Evolutionary conservation across 129 eudicot species (phyloP).

Genomic region (Heracleum sosnowskyi): DNA sequence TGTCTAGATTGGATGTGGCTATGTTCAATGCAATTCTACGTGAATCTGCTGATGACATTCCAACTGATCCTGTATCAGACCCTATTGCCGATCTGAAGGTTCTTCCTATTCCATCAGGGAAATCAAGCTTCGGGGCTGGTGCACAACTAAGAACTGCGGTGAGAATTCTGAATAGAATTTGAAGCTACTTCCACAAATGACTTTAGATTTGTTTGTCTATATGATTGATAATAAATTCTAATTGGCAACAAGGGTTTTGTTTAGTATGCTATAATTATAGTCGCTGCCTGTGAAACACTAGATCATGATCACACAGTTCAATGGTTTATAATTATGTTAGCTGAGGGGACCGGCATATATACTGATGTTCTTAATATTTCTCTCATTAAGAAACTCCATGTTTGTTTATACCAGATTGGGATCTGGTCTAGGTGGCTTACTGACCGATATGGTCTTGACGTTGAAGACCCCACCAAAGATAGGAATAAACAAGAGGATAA

Average conservation of each 20-base stretch:
- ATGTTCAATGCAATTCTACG: conserved; percentile 95
- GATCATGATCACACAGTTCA: not conserved
- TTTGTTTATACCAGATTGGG: conserved; percentile 56
- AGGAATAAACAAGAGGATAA: conserved; percentile 1
- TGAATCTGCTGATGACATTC: conserved; percentile 65
- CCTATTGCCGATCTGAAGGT: conserved; percentile 73
- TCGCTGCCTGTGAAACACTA: not conserved
- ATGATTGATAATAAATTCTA: not conserved
- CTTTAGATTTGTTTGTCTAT: not conserved
- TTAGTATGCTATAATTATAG: not conserved
- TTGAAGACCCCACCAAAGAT: conserved; percentile 20
- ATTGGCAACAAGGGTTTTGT: not conserved
- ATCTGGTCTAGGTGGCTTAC: conserved; percentile 91
- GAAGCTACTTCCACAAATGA: not conserved
- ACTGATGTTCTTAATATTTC: not conserved
- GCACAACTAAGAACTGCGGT: conserved; percentile 90
- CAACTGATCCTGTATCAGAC: conserved; percentile 93
- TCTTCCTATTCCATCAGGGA: conserved; percentile 86
- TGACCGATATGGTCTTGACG: conserved; percentile 60
- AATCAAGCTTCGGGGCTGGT: conserved; percentile 91
- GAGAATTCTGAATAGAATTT: conserved; percentile 9
- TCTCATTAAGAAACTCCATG: not conserved
- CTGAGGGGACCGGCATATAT: not conserved
- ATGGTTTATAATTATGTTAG: not conserved
- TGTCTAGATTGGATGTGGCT: conserved; percentile 76